Base-by-base conservation (phyloP, 495 filamentous ascomycete genomes). In the Trichoderma gamsii region DNA sequence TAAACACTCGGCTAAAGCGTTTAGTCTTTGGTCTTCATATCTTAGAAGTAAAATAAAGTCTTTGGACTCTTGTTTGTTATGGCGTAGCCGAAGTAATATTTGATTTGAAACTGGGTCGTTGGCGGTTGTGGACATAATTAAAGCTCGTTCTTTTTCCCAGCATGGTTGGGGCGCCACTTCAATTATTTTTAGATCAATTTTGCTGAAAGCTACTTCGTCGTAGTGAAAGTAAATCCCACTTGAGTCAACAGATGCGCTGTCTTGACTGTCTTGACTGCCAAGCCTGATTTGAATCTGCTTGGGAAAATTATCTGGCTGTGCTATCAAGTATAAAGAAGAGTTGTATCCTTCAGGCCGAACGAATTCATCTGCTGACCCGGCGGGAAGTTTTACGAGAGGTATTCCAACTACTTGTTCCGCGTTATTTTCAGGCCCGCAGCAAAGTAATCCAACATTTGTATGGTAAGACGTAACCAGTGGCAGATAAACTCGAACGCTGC, bases 1-100 rank as follows among this genome's bases (percentile, higher is more conserved):
- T 27, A 61, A 63, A 32, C 69, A 72, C 35, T 63, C 63, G 63
- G 65, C 41, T 18, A 32, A 16, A 6, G 41, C 32, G 12, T 67
- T 16, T 4, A n/a, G 1, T 5, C 29, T 43, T 25, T 68, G 41
- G 32, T 51, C n/a, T 64, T 68, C 41, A 27, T 68, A 65, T 9
- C 68, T 66, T 12, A 72, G 63, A 12, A 72, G 25, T 18, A 72
- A 38, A 4, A 72, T 59, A n/a, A 72, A 65, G 49, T 72, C 68
- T 16, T 49, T 29, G 64, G 49, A n/a, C 46, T 51, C 46, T 44
- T 1, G 11, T n/a, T 51, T 18, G 5, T 16, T n/a, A 6, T 51
- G 4, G 16, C 64, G 2, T 29, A 29, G 29, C 29, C 29, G 29
- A 29, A 29, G 29, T 29, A 29, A 29, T 29, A 29, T 29, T 1